Conservation (phyloP, 306 rosid species). For the Arachis hypogaea region DNA sequence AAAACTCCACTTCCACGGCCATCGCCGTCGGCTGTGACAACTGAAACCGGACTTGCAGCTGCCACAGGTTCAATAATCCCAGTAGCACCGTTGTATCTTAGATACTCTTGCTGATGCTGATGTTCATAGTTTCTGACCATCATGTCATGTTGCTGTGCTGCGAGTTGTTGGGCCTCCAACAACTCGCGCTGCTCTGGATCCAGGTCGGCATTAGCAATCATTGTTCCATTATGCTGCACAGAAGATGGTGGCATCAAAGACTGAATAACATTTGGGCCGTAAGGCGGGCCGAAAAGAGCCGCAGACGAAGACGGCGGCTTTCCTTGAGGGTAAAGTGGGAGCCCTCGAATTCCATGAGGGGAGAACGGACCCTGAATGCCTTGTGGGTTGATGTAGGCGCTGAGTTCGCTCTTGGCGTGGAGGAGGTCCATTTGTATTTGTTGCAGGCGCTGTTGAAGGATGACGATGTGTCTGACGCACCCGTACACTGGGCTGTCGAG, state of each 20-base stretch:
- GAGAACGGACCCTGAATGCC: constrained; percentile 44
- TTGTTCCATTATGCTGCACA: too few species aligned
- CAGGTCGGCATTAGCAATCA: too few species aligned
- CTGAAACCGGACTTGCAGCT: constrained; percentile 12
- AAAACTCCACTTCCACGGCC: constrained; percentile 43
- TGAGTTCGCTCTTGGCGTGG: constrained; percentile 57
- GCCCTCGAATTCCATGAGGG: not conserved
- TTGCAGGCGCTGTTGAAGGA: constrained; percentile 58
- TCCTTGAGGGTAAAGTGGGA: not conserved
- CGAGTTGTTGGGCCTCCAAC: too few species aligned
- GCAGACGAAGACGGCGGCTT: not conserved
- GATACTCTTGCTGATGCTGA: too few species aligned
- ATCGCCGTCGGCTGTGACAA: constrained; percentile 26
- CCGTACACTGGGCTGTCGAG: constrained; percentile 76
- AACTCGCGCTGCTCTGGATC: too few species aligned
- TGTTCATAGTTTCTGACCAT: too few species aligned
- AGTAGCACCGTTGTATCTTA: too few species aligned
- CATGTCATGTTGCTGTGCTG: too few species aligned
- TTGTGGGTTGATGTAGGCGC: constrained; percentile 52
- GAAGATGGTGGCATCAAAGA: too few species aligned
- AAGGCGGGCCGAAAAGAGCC: not conserved
- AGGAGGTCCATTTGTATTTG: constrained; percentile 49
- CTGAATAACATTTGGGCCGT: not conserved
- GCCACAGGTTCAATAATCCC: too few species aligned
- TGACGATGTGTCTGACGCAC: constrained; percentile 66